Evolutionary conservation across 1,139 yeast genomes (phyloP).

Genomic region (Ogataea hybrid): DNA sequence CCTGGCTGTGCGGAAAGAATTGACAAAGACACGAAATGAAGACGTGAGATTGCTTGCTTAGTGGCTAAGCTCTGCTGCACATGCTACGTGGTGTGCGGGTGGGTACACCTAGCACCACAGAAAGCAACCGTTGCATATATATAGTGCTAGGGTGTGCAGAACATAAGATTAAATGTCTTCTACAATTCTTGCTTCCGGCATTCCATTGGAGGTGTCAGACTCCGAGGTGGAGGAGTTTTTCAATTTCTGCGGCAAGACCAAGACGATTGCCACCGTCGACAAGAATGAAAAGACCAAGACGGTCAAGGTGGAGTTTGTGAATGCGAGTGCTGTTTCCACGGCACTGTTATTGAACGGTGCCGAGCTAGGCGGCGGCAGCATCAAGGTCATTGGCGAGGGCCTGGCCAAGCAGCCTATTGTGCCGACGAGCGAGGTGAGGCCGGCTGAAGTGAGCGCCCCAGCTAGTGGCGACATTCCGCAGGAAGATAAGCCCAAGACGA

Average conservation of each 20-base stretch:
- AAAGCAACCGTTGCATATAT: neutral
- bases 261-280: constrained; percentile 39
- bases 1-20: constrained; percentile 84
- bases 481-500: constrained; percentile 75
- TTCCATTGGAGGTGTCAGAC: constrained; percentile 53
- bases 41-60: constrained; percentile 8
- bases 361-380: constrained; percentile 59
- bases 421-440: constrained; percentile 4
- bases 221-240: constrained; percentile 67
- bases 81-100: constrained; percentile 6
- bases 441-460: neutral
- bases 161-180: constrained; percentile 30
- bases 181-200: constrained; percentile 55
- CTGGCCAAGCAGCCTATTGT: constrained; percentile 23
- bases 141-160: constrained; percentile 1
- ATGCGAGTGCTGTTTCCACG: constrained; percentile 65
- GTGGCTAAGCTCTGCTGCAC: constrained; percentile 2
- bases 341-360: constrained; percentile 74
- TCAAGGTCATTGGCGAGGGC: constrained; percentile 44
- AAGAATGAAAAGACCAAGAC: constrained; percentile 36
- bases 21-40: constrained; percentile 39
- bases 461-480: constrained; percentile 51
- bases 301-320: constrained; percentile 53
- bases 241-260: constrained; percentile 73
- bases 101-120: neutral